Evolutionary conservation across 805 yeast species (phyloP).

Genomic region (Pichia insulana): DNA sequence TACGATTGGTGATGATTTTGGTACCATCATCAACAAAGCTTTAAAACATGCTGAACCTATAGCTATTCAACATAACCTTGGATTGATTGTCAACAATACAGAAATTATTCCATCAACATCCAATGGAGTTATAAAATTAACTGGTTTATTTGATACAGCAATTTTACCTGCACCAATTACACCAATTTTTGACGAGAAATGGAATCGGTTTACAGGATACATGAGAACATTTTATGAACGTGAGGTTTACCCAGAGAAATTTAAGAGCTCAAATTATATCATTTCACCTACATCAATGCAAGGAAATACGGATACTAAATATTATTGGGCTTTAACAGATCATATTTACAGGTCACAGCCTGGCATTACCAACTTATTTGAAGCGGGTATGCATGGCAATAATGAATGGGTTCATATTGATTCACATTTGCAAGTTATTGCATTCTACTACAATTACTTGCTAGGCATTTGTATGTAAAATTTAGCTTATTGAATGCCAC

Average conservation of each 20-base stretch:
- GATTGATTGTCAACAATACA: slow-evolving; percentile 31
- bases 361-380: slow-evolving; percentile 27
- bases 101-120: slow-evolving; percentile 16
- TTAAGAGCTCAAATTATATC: slow-evolving; percentile 16
- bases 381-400: slow-evolving; percentile 46
- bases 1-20: slow-evolving; percentile 26
- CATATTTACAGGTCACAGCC: slow-evolving; percentile 59
- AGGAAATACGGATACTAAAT: slow-evolving; percentile 64
- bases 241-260: slow-evolving; percentile 26
- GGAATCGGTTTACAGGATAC: slow-evolving; percentile 54
- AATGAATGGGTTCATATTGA: slow-evolving; percentile 50
- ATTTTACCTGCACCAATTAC: slow-evolving; percentile 38
- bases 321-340: slow-evolving; percentile 53
- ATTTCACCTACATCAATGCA: slow-evolving; percentile 56
- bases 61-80: slow-evolving; percentile 30
- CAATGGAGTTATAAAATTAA: slow-evolving; percentile 19
- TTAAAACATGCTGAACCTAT: slow-evolving; percentile 23
- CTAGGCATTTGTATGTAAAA: slow-evolving; percentile 1
- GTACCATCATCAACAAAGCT: slow-evolving; percentile 39
- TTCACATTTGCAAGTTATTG: slow-evolving; percentile 50
- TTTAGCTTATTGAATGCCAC: too few relatives aligned
- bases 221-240: slow-evolving; percentile 55
- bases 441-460: slow-evolving; percentile 21
- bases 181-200: slow-evolving; percentile 35
- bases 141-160: slow-evolving; percentile 10